phyloP scores from a whole-genome alignment of 139 green algal species.

The Asterochloris sp. region DNA sequence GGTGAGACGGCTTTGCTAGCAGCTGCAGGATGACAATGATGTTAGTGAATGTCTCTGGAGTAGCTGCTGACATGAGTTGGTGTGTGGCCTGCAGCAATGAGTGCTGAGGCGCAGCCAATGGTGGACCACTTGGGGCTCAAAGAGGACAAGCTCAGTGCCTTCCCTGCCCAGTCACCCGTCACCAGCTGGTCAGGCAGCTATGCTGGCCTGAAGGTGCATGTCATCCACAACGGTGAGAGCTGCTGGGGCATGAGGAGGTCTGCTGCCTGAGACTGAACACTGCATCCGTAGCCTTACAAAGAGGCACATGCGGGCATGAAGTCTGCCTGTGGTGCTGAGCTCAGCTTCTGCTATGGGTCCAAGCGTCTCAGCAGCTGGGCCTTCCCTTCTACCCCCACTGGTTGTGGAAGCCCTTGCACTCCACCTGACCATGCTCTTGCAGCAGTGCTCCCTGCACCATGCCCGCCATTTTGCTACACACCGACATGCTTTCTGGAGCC shows the following conservation, averaged over 20 bases:
- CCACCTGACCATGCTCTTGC: neutral
- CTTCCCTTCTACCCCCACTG: neutral
- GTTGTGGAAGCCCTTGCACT: neutral
- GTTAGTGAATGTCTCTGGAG: neutral
- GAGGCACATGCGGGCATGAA: neutral
- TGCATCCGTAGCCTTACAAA: neutral
- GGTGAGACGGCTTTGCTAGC: neutral
- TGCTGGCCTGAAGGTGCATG: conserved; percentile 52
- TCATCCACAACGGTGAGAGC: conserved; percentile 69
- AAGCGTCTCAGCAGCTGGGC: neutral
- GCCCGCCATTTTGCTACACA: neutral
- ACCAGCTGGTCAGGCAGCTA: conserved; percentile 60
- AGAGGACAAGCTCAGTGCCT: conserved; percentile 46
- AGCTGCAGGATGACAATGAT: neutral
- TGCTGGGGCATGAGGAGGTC: neutral
- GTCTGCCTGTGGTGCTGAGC: neutral
- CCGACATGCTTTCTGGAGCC: neutral
- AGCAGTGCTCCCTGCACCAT: neutral
- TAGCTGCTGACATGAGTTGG: too few relatives aligned
- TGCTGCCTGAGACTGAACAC: neutral
- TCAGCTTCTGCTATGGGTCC: neutral
- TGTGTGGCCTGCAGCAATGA: conserved; percentile 72
- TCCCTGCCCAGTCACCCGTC: conserved; percentile 59
- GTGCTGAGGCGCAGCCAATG: conserved; percentile 81
- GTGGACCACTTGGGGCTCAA: conserved; percentile 63